Evolutionary conservation across 1,284 basidiomycete species (phyloP), one percentile per base, ranked within the genome.

Genomic region (Leccinum solheimii): DNA sequence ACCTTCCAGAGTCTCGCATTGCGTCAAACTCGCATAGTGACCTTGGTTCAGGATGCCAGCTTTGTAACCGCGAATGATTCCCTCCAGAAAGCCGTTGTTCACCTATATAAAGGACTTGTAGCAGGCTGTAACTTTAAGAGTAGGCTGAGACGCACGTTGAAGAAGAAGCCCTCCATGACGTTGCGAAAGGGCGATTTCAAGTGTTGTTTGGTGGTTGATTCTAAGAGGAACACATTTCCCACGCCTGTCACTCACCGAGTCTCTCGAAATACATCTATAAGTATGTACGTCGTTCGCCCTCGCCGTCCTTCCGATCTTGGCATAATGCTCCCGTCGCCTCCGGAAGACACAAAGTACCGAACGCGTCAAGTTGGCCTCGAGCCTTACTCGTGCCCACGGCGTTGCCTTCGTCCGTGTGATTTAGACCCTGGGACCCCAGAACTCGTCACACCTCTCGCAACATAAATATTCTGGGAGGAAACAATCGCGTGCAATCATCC

Each of bases 1-100:
- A 73, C 97, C 97, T 82, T 99, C 97, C 53, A 99, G 86, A 48
- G 87, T 95, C 79, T 99, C 97, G 84, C 97, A 99, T 78, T 99
- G 97, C 3, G 93, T 94, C 73, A 99, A 79, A 77, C 95, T 98
- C 73, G 90, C 85, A 77, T 98, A 99, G 75, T 97, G 94, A 68
- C 81, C 84, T 73, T 94, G 90, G 54, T 88, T 91, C 59, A 99
- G 86, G 65, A 98, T 88, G 26, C 94, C 95, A 54, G 91, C 87
- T 78, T 95, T 96, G 86, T 97, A 98, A 4, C 97, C 97, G 68
- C 97, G 83, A 14, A 98, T 87, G 51, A 98, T 90, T 38, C 92
- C 97, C 76, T 99, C 95, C 61, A 97, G 81, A 76, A 92, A 97
- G 1, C 95, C 95, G 62, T 77, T 79, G 62, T 91, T 83, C 64